Percentiles rank a stretch among this genome's conserved stretches.
phyloP scores from a whole-genome alignment of 441 rosid genomes.

The Eruca vesicaria region DNA sequence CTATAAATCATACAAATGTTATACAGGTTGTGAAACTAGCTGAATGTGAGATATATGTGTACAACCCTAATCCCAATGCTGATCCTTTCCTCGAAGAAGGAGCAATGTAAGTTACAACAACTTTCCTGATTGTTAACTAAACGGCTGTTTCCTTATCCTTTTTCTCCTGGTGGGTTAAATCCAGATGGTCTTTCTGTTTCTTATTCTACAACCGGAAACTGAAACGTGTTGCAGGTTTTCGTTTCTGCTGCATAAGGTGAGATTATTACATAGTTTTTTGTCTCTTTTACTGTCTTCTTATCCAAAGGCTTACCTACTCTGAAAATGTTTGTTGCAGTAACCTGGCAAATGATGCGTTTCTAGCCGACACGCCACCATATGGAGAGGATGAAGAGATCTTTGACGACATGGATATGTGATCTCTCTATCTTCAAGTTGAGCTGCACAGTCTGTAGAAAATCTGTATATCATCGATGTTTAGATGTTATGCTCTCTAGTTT shows the following conservation, averaged over 20 bases:
- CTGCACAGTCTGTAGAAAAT: constrained; percentile 28
- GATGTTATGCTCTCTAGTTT: constrained; percentile 23
- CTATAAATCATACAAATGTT: constrained; percentile 15
- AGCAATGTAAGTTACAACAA: constrained; percentile 55
- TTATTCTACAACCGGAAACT: constrained; percentile 89
- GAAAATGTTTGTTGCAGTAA: constrained; percentile 54
- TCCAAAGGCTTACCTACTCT: background rate
- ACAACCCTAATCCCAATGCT: constrained; percentile 74
- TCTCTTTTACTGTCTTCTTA: background rate
- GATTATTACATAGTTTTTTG: constrained; percentile 17
- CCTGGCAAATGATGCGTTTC: constrained; percentile 64
- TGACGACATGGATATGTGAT: constrained; percentile 83
- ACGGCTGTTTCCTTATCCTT: background rate
- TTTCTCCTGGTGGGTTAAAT: background rate
- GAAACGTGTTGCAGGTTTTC: constrained; percentile 79
- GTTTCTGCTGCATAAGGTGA: constrained; percentile 80
- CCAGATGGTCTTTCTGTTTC: constrained; percentile 95
- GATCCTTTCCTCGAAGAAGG: constrained; percentile 85
- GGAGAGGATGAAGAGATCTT: constrained; percentile 79
- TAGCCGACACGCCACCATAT: constrained; percentile 33
- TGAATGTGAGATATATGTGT: constrained; percentile 90
- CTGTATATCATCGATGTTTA: constrained; percentile 22
- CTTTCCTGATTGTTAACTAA: background rate
- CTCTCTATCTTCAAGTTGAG: constrained; percentile 13
- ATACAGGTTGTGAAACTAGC: constrained; percentile 82